Base-by-base conservation (phyloP, 257 asterid genomes). In the Rhazya stricta region DNA sequence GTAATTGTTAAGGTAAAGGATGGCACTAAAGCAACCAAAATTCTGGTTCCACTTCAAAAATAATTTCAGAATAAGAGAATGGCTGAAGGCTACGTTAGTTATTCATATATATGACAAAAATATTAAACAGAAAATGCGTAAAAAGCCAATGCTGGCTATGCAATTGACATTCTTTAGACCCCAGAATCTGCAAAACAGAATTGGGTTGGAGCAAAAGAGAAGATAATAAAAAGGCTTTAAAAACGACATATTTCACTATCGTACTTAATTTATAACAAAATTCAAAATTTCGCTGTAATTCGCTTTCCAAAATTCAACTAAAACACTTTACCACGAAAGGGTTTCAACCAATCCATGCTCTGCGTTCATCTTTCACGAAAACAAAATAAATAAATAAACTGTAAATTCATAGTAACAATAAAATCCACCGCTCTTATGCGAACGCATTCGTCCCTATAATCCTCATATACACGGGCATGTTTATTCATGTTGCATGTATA, bases 1-100 rank as follows among this genome's bases (percentile, higher is more conserved):
- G 11, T 27, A 74, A 79, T 32, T 45, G 9, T 53, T 11, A 46
- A 30, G 30, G 78, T 72, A n/a, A 71, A 41, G 65, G 74, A 57
- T 27, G 51, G 42, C 42, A 32, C 73, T 75, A 69, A 48, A 62
- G 50, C 23, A 79, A 62, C 8, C 18, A 8, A 51, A 36, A 45
- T 37, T n/a, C 10, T 39, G 13, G 13, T 50, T 50, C 37, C 51
- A 11, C 29, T 25, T 18, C 32, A 19, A 53, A 11, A 50, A 53
- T 6, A 11, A 39, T 27, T 34, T 42, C 39, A 0, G 19, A 29
- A 34, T 39, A 57, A 76, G 25, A 53, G 25, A 74, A 19, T 53
- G 15, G n/a, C 58, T 41, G 39, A 69, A 41, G 30, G 32, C 9
- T 46, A 61, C 27, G 30, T 60, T 54, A 19, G 34, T n/a, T 46